phyloP scores from a whole-genome alignment of 352 stramenopile genomes.

The Blastocystis sp. region DNA sequence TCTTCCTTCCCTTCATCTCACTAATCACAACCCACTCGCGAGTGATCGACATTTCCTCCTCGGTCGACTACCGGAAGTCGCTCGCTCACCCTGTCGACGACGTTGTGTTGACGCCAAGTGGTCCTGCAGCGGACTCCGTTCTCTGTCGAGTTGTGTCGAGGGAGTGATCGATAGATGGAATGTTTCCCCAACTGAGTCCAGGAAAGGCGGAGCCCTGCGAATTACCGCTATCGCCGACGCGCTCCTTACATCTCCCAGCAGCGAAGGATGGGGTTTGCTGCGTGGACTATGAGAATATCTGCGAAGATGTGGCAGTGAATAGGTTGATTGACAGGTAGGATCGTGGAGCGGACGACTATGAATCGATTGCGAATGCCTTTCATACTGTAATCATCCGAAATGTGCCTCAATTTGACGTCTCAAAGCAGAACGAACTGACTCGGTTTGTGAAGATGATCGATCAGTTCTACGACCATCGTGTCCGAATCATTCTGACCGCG shows the following conservation, averaged over 20 bases:
- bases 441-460: constrained; percentile 61
- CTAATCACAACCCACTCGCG: constrained; percentile 70
- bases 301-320: background rate
- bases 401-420: constrained; percentile 27
- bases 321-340: background rate
- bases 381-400: constrained; percentile 50
- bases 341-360: constrained; percentile 45
- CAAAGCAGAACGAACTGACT: background rate
- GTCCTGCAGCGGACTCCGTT: constrained; percentile 2
- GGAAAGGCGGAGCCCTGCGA: background rate
- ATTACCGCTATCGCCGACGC: background rate
- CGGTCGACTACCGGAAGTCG: constrained; percentile 33
- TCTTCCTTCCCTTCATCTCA: constrained; percentile 90
- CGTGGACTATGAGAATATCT: background rate
- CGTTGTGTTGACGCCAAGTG: constrained; percentile 26
- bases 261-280: constrained; percentile 18
- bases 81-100: constrained; percentile 45
- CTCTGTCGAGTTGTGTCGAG: background rate
- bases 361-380: constrained; percentile 23
- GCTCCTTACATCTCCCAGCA: background rate
- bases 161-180: background rate
- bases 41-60: constrained; percentile 36
- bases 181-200: constrained; percentile 34
- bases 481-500: constrained; percentile 27
- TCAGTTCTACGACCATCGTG: constrained; percentile 53